These are phyloP conservation scores for Inosperma sp. DNA, from an alignment of 768 basidiomycete genomes.

Conservation along the genomic window DNA sequence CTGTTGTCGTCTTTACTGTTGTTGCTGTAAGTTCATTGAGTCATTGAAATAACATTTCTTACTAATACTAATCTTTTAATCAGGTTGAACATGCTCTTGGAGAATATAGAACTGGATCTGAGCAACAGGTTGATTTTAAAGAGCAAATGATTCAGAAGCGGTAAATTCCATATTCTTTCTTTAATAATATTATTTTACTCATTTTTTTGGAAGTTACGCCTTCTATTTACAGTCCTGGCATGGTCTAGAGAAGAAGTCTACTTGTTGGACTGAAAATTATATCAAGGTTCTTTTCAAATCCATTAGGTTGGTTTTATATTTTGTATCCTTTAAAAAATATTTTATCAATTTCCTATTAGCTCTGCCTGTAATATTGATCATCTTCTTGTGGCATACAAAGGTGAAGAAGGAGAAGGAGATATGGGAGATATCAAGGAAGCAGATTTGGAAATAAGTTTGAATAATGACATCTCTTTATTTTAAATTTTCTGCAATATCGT, in stretches of 20 bases:
- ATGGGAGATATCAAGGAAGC: background rate
- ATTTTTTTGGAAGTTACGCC: background rate
- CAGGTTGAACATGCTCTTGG: slow-evolving; percentile 3
- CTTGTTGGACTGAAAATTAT: background rate
- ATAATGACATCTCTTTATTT: no score
- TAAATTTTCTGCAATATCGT: no score
- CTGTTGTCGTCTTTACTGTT: background rate
- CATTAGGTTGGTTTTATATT: background rate
- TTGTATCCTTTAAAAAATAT: no score
- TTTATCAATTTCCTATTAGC: background rate
- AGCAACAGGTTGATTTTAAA: background rate
- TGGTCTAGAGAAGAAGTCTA: background rate
- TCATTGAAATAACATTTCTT: no score
- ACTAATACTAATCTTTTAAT: no score
- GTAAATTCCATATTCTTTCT: no score
- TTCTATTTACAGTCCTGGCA: background rate
- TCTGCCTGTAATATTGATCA: background rate
- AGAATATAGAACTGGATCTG: background rate
- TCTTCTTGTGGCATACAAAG: background rate
- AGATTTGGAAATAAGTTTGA: background rate
- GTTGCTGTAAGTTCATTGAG: no score
- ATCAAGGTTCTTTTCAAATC: background rate
- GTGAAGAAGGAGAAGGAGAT: background rate
- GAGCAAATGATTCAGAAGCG: background rate
- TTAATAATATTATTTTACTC: no score